Percentiles rank a stretch among this genome's conserved stretches.
These are phyloP conservation scores for Brassica juncea DNA, from an alignment of 345 rosid genomes.

Conservation along the genomic window DNA sequence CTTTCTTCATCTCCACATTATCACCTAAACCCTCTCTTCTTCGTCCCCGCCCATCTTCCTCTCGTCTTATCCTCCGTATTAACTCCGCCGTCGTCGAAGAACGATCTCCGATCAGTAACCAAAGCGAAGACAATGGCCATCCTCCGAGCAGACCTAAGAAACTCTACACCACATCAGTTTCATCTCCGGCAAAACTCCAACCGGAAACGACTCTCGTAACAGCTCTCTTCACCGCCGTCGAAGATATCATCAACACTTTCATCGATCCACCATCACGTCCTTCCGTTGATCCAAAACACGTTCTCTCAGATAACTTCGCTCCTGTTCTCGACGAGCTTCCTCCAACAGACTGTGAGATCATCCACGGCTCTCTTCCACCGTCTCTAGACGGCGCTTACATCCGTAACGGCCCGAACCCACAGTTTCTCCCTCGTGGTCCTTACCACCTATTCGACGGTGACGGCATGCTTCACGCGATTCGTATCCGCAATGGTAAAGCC, in stretches of 20 bases:
- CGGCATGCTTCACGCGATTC: slow-evolving; percentile 45
- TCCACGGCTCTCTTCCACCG: slow-evolving; percentile 34
- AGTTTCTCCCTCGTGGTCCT: slow-evolving; percentile 45
- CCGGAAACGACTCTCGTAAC: slow-evolving; percentile 17
- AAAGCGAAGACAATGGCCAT: slow-evolving; percentile 13
- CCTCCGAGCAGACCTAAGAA: slow-evolving; percentile 7
- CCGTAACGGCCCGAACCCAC: slow-evolving; percentile 45
- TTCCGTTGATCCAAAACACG: slow-evolving; percentile 43
- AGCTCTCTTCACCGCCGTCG: slow-evolving; percentile 33
- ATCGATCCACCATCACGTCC: slow-evolving; percentile 47
- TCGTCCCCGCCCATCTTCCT: slow-evolving; percentile 11
- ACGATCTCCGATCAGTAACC: slow-evolving; percentile 10
- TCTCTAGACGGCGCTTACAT: slow-evolving; percentile 39
- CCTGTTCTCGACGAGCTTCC: slow-evolving; percentile 44
- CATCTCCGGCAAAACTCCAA: slow-evolving; percentile 19
- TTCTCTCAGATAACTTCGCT: slow-evolving; percentile 44
- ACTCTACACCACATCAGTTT: background rate
- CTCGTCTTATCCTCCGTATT: slow-evolving; percentile 25
- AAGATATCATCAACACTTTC: slow-evolving; percentile 40
- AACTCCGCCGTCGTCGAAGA: slow-evolving; percentile 35
- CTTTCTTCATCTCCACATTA: slow-evolving; percentile 31
- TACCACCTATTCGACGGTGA: slow-evolving; percentile 46
- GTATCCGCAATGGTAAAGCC: slow-evolving; percentile 33
- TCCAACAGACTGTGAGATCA: slow-evolving; percentile 38
- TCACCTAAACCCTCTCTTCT: slow-evolving; percentile 8